phyloP scores from a whole-genome alignment of 306 rosid genomes.

The Corylus heterophylla region DNA sequence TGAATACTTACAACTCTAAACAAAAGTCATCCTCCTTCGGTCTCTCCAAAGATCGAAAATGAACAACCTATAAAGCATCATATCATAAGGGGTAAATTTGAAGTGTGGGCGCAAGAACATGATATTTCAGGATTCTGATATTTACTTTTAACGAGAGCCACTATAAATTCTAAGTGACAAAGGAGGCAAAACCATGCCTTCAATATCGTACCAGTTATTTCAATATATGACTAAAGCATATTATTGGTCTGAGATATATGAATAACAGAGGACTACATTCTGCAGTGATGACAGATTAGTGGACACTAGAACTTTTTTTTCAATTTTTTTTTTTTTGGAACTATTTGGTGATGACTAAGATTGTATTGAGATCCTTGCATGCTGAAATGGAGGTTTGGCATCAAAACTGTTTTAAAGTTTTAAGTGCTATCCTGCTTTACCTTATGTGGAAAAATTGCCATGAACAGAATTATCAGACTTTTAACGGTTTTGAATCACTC shows the following conservation, averaged over 20 bases:
- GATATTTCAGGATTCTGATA: not conserved
- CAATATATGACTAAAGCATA: not conserved
- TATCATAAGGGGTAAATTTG: not conserved
- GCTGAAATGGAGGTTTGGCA: not conserved
- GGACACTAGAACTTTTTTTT: not conserved
- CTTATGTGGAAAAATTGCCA: not conserved
- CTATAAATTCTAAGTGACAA: not conserved
- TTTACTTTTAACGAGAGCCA: not conserved
- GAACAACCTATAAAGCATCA: conserved; percentile 70
- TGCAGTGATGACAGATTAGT: not conserved
- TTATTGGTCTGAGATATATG: not conserved
- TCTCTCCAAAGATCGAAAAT: conserved; percentile 77
- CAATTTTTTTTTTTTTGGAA: not conserved
- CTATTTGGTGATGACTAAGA: not conserved
- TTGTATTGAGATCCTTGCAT: not conserved
- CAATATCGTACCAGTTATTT: not conserved
- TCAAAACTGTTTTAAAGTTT: not conserved
- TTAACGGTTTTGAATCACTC: not conserved
- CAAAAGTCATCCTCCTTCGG: conserved; percentile 90
- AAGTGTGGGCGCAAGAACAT: not conserved
- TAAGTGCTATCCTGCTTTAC: not conserved
- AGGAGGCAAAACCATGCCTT: not conserved
- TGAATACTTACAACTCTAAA: conserved; percentile 70
- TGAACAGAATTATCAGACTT: not conserved
- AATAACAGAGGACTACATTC: not conserved